A percentile compares a stretch with the other conserved stretches of the same genome.
Conservation (phyloP, 1,139 yeast genomes). For the Lodderomyces parapsilosis region DNA sequence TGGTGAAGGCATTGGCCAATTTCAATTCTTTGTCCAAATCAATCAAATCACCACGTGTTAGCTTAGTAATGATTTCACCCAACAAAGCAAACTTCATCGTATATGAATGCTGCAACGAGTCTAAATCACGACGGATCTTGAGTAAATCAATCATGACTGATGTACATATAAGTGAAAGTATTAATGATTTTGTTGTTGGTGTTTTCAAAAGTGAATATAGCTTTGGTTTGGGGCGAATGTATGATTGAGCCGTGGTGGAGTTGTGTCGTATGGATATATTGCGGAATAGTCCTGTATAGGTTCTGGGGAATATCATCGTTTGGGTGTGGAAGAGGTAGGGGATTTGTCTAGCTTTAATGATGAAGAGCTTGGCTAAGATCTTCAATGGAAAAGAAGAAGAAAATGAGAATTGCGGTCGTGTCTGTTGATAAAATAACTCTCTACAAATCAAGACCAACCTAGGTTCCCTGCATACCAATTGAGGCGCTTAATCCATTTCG, state of each 20-base stretch:
- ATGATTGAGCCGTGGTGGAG: conserved; percentile 14
- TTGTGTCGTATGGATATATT: conserved; percentile 8
- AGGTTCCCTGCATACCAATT: no score
- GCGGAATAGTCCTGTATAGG: not conserved
- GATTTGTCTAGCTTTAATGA: no score
- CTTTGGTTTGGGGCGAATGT: conserved; percentile 17
- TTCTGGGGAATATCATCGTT: not conserved
- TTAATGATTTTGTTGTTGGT: conserved; percentile 39
- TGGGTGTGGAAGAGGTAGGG: not conserved
- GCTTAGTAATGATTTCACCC: conserved; percentile 28
- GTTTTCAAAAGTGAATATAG: conserved; percentile 23
- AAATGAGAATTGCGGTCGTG: not conserved
- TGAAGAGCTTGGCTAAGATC: no score
- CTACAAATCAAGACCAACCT: no score
- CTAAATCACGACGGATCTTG: conserved; percentile 33
- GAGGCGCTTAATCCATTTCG: no score
- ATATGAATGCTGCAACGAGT: conserved; percentile 29
- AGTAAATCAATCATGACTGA: conserved; percentile 41
- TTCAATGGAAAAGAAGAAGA: not conserved
- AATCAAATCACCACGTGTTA: conserved; percentile 27
- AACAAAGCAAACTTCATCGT: conserved; percentile 31
- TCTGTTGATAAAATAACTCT: not conserved
- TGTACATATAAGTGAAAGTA: conserved; percentile 40
- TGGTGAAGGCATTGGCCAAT: conserved; percentile 35
- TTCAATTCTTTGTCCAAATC: conserved; percentile 39